phyloP scores from a whole-genome alignment of 1,284 basidiomycete species.

The Trichosporon ovoides region DNA sequence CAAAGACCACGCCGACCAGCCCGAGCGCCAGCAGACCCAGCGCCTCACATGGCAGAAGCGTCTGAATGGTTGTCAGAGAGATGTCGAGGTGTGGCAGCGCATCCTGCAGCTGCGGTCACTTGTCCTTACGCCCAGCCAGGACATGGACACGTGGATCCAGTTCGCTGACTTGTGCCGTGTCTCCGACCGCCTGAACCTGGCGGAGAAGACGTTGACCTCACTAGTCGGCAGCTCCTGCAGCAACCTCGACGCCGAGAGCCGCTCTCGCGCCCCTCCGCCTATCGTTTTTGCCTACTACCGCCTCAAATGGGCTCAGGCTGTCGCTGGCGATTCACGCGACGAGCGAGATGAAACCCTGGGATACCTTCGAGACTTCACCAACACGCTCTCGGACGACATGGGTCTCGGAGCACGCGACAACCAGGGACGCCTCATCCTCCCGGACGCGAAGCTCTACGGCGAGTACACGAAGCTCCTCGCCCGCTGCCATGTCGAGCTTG shows the following conservation, averaged over 20 bases:
- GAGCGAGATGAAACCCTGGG: conserved; percentile 61
- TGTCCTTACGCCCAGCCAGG: conserved; percentile 88
- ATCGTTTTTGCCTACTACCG: conserved; percentile 97
- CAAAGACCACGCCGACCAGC: conserved; percentile 90
- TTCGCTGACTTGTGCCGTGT: conserved; percentile 84
- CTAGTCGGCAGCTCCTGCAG: conserved; percentile 61
- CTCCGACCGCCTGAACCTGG: conserved; percentile 77
- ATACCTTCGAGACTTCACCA: conserved; percentile 81
- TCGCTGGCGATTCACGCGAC: conserved; percentile 23
- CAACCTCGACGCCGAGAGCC: conserved; percentile 50
- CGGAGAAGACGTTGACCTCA: conserved; percentile 96
- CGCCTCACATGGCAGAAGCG: conserved; percentile 91
- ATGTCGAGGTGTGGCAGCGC: conserved; percentile 99
- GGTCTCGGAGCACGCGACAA: conserved; percentile 56
- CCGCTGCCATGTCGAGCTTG: conserved; percentile 93
- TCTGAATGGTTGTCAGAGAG: conserved; percentile 91
- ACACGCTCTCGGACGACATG: conserved; percentile 69
- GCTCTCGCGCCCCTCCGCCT: conserved; percentile 76
- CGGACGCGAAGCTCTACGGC: conserved; percentile 59
- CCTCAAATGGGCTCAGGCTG: conserved; percentile 88
- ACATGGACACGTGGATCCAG: conserved; percentile 96
- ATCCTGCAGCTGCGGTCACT: conserved; percentile 93
- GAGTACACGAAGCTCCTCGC: conserved; percentile 86
- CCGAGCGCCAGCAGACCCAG: conserved; percentile 79
- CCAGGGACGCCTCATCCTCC: conserved; percentile 46